A percentile compares a stretch with the other conserved stretches of the same genome.
Conservation (phyloP, 2,329 filamentous ascomycete genomes). For the Zymoseptoria crescenta region DNA sequence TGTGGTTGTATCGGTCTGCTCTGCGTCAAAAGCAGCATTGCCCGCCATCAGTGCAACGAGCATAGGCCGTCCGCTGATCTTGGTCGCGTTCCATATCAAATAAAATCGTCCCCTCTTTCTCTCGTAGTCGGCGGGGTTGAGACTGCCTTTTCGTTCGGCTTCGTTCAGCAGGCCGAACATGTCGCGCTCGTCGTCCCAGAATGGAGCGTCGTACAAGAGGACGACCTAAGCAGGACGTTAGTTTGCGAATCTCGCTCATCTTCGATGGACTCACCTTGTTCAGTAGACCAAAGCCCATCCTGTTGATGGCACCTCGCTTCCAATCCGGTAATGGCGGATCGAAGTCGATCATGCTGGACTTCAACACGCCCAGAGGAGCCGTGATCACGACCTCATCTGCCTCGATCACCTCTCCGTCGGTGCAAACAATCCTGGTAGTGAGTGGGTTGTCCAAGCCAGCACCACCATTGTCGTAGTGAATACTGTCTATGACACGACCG, state of each 20-base stretch:
- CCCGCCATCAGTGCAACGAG: slow-evolving; percentile 92
- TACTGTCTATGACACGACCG: slow-evolving; percentile 62
- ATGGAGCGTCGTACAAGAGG: slow-evolving; percentile 77
- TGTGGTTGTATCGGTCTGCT: slow-evolving; percentile 64
- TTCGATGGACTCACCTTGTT: slow-evolving; percentile 62
- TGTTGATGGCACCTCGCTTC: slow-evolving; percentile 72
- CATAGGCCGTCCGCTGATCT: slow-evolving; percentile 76
- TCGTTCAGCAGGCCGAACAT: slow-evolving; percentile 89
- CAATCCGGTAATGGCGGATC: slow-evolving; percentile 81
- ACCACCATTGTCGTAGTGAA: slow-evolving; percentile 48
- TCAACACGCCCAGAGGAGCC: slow-evolving; percentile 82
- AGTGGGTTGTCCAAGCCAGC: slow-evolving; percentile 28
- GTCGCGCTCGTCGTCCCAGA: slow-evolving; percentile 84
- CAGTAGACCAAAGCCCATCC: slow-evolving; percentile 84
- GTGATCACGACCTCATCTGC: slow-evolving; percentile 92
- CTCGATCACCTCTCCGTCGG: slow-evolving; percentile 66
- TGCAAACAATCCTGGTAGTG: slow-evolving; percentile 60
- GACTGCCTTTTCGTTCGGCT: slow-evolving; percentile 59
- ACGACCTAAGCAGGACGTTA: slow-evolving; percentile 47
- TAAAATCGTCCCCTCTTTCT: slow-evolving; percentile 84
- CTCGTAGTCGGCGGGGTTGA: slow-evolving; percentile 72
- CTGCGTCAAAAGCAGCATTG: slow-evolving; percentile 83
- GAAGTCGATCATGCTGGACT: slow-evolving; percentile 74
- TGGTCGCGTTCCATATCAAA: slow-evolving; percentile 93
- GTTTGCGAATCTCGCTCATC: background rate